Percentiles rank a stretch among this genome's conserved stretches.
Conservation (phyloP, 2,329 filamentous ascomycete species). For the Penicillium sp. region DNA sequence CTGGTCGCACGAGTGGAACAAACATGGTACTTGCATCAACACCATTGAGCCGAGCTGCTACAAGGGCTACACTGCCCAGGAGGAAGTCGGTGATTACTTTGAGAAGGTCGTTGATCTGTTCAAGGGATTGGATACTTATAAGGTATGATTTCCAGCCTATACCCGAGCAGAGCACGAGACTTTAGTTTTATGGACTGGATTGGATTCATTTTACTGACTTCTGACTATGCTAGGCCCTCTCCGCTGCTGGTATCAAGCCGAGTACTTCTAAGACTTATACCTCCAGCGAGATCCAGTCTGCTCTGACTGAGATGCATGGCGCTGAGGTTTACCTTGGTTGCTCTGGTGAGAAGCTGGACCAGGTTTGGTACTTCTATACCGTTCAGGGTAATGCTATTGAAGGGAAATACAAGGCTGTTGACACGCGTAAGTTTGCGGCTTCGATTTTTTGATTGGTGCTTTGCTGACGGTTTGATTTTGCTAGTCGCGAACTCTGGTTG, state of each 20-base stretch:
- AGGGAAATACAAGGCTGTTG: slow-evolving; percentile 57
- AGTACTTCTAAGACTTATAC: slow-evolving; percentile 50
- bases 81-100: slow-evolving; percentile 59
- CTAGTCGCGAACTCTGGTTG: slow-evolving; percentile 53
- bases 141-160: slow-evolving; percentile 28
- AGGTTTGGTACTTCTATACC: slow-evolving; percentile 54
- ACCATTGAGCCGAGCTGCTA: slow-evolving; percentile 65
- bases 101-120: slow-evolving; percentile 54
- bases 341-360: slow-evolving; percentile 46
- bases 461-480: not conserved
- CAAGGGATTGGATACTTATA: slow-evolving; percentile 54
- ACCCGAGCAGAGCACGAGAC: not conserved
- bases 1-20: slow-evolving; percentile 69
- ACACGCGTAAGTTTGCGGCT: slow-evolving; percentile 40
- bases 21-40: slow-evolving; percentile 68
- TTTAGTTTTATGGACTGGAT: not conserved
- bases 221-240: slow-evolving; percentile 44
- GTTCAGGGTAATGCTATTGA: slow-evolving; percentile 56
- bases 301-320: slow-evolving; percentile 48
- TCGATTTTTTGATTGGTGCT: not conserved
- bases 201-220: no score
- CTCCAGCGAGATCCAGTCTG: slow-evolving; percentile 49
- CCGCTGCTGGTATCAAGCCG: slow-evolving; percentile 55
- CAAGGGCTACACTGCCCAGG: slow-evolving; percentile 50
- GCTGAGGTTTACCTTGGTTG: slow-evolving; percentile 53